Evolutionary conservation across 257 asterid species (phyloP), one percentile per base, ranked within the genome.

Genomic region (Nicotiana paniculata): DNA sequence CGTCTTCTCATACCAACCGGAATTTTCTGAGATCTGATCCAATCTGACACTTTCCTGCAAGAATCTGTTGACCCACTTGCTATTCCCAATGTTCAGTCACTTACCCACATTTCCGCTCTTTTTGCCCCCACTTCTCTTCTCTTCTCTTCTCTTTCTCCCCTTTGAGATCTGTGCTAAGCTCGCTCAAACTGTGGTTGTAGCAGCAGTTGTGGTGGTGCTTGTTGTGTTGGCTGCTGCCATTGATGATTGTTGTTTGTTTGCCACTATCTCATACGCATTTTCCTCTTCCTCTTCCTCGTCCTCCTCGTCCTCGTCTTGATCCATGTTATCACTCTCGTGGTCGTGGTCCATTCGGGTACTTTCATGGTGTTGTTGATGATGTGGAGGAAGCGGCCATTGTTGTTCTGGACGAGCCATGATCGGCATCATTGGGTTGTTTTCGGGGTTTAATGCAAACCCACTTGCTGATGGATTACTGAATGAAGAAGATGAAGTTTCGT

Each of bases 331-430:
- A 26, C 86, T 78, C 21, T 86, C 94, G 9, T 53, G 33, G 10
- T 48, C 83, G 2, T 64, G 77, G 1, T 88, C 91, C 88, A 84
- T 82, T 69, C 26, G 55, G 81, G 28, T 75, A 78, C 55, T 63
- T 70, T 54, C 33, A 35, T 35, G 59, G 26, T 79, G 80, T 24
- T 64, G 85, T 10, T 81, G 89, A 5, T 85, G 83, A 5, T 77
- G 81, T 18, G 21, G 81, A 6, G 86, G 85, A 33, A 83, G 84
- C 4, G 99, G 98, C 98, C 98, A 94, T 66, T 94, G 99, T 81
- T 94, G 98, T 70, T 94, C 97, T 28, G 99, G 99, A 46, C 87
- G 89, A 30, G 96, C 99, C 99, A 94, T 96, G 66, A 96, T 93
- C 3, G 98, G 93, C 32, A 77, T 74, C 93, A 86, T 88, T 2